Evolutionary conservation across 2,329 filamentous ascomycete species (phyloP), one percentile per base, ranked within the genome.

Genomic region (Dactylellina cionopaga): DNA sequence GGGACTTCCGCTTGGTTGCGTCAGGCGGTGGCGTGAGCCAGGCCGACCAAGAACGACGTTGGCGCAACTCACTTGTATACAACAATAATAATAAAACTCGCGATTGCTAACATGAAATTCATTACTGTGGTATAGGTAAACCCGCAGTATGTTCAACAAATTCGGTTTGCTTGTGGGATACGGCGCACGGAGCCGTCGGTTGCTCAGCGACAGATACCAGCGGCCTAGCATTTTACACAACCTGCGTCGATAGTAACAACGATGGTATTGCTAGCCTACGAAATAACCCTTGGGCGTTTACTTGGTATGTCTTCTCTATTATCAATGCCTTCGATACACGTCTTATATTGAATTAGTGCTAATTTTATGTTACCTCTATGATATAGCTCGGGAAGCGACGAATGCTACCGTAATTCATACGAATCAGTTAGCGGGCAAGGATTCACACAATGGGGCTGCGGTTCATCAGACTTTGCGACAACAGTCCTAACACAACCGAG

Each of bases 401-500:
- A 65, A 43, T 72, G 68, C 33, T 72, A 60, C 27, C 52, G 54
- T 41, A 72, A 72, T 33, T 54, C 58, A 19, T 72, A 72, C 39
- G 68, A 65, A 43, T 47, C 59, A 7, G 47, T 65, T 22, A 72
- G 52, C 13, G 68, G 59, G 0, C 68, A 72, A 15, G 59, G 35
- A 27, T 72, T 65, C 24, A 65, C 59, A 35, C 68, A 72, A 43
- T 72, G 59, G 59, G 68, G 68, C 17, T 72, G 68, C 44, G 68
- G 68, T 1, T 17, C 15, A 22, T 59, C 68, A 7, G 46, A 41
- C 27, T 64, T 44, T 24, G 68, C 68, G 10, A 72, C 68, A 25
- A 72, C 68, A 9, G 59, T 72, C 4, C 52, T 64, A n/a, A 72
- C 68, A 13, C 59, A 60, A 24, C 59, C 68, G 7, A 72, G 59